Conservation (phyloP, 306 rosid species). For the Prunus padus region DNA sequence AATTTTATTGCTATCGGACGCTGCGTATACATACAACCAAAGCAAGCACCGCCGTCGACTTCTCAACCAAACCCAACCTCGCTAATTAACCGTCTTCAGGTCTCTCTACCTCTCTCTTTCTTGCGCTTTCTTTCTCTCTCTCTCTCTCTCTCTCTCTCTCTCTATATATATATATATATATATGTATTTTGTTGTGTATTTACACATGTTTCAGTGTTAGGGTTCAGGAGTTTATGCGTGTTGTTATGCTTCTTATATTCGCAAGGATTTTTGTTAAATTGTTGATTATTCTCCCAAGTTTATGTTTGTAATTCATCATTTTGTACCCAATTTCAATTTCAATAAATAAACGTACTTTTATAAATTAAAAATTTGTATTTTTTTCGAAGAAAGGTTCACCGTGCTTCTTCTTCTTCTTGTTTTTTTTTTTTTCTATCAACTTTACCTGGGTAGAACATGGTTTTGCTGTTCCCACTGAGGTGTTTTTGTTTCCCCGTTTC, state of each 20-base stretch:
- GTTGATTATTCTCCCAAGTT: not conserved
- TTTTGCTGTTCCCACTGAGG: too few relatives aligned
- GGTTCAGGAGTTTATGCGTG: not conserved
- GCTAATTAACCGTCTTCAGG: not conserved
- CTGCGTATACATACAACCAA: not conserved
- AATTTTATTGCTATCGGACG: not conserved
- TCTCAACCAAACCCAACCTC: not conserved
- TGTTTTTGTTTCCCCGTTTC: not conserved
- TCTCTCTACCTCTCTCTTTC: not conserved
- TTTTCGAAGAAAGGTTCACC: not conserved
- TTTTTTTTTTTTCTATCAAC: not conserved
- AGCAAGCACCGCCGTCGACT: not conserved
- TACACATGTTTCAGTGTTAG: too few relatives aligned
- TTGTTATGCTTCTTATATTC: slow-evolving; percentile 7
- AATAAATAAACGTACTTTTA: not conserved
- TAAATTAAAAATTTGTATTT: not conserved
- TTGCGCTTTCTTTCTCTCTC: not conserved
- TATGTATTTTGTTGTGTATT: not conserved
- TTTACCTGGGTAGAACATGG: not conserved
- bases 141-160: not conserved
- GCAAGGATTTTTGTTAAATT: not conserved
- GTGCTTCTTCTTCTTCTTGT: not conserved
- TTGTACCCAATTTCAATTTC: not conserved
- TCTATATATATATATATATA: not conserved
- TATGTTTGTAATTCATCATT: not conserved